These are phyloP conservation scores for Marvania coccoides DNA, from an alignment of 139 green algal genomes.

Conservation along the genomic window DNA sequence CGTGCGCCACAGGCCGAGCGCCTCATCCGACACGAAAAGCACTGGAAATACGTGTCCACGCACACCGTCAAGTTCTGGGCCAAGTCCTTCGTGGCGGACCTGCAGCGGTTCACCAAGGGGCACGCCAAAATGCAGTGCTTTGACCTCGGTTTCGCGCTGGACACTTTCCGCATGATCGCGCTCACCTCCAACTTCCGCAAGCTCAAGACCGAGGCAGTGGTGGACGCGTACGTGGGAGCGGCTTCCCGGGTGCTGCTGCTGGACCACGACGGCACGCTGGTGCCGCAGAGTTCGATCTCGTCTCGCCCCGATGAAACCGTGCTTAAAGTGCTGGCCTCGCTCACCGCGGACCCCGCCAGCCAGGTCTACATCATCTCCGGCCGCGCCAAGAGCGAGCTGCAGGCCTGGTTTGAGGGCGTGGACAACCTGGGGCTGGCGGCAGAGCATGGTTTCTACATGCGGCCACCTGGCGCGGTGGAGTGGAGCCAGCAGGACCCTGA, in stretches of 20 bases:
- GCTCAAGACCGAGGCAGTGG: conserved; percentile 54
- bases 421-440: conserved; percentile 80
- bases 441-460: conserved; percentile 90
- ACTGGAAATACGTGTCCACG: conserved; percentile 90
- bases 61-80: conserved; percentile 96
- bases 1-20: conserved; percentile 49
- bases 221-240: conserved; percentile 51
- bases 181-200: conserved; percentile 90
- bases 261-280: conserved; percentile 97
- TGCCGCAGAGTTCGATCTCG: conserved; percentile 48
- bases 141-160: conserved; percentile 91
- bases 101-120: conserved; percentile 57
- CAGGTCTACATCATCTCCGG: conserved; percentile 86
- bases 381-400: conserved; percentile 59
- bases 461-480: conserved; percentile 6
- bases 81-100: conserved; percentile 65
- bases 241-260: conserved; percentile 77
- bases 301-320: conserved; percentile 26
- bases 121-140: conserved; percentile 90
- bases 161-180: conserved; percentile 88
- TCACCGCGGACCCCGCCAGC: conserved; percentile 74
- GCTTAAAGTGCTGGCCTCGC: conserved; percentile 42
- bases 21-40: conserved; percentile 87
- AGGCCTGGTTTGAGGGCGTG: conserved; percentile 76
- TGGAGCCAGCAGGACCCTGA: conserved; percentile 37